Evolutionary conservation across 805 yeast species (phyloP), one percentile per base, ranked within the genome.

Genomic region (Dipodascus albidus): DNA sequence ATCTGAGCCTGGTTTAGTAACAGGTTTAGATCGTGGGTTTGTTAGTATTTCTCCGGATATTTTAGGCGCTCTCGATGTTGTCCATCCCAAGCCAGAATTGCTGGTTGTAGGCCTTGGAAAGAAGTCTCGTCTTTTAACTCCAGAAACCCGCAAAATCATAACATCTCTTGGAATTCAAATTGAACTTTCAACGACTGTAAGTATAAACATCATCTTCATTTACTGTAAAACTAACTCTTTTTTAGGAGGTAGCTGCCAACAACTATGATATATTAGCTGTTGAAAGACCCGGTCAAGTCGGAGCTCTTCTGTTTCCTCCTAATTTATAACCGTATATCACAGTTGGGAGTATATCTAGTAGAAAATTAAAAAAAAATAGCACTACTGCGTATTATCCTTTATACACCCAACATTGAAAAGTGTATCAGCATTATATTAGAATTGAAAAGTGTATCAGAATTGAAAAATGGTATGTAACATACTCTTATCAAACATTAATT

Each of bases 81-180:
- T 83, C 1, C 80, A 81, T 64, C 95, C 95, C 2, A 81, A 81
- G 61, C 95, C 95, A 0, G 95, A 87, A 62, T 71, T 87, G 48
- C 60, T 85, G 50, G 81, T 85, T 4, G 67, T 86, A 17, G 95
- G 95, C 1, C 68, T 85, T 22, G 95, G 95, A 0, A 70, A 72
- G 54, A 73, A 76, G 55, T 75, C 85, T 2, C 72, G 93, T 49
- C 73, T 85, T 65, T 69, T 87, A 58, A 76, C 81, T 35, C 81
- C 80, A n/a, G 58, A 64, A 8, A 82, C 83, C 50, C 70, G 77
- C 50, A 65, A 68, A 42, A 67, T 64, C 55, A 73, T 87, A 54
- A 73, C 75, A 23, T 65, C 70, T 3, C 66, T 83, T 54, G 95
- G 95, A 0, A 78, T 85, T n/a, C 83, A 81, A 61, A 63, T 81